Percentiles rank a stretch among this genome's conserved stretches.
phyloP scores from a whole-genome alignment of 23 red algal species.

The Gracilariopsis chorda region DNA sequence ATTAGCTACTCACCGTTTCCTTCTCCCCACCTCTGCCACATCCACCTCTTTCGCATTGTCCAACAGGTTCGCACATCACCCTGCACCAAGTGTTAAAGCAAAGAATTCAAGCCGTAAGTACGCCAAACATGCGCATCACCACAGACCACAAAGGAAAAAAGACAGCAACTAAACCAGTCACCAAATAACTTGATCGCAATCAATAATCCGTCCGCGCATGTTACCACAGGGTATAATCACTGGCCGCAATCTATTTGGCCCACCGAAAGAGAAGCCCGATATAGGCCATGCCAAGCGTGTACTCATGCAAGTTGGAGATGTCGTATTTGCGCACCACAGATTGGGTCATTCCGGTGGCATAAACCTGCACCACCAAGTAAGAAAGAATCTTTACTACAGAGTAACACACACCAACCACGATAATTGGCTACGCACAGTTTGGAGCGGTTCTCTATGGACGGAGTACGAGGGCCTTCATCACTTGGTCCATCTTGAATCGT shows the following conservation, averaged over 20 bases:
- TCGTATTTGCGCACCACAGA: conserved; percentile 35
- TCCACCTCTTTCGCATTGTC: no score
- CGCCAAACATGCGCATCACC: no score
- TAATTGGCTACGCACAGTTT: not conserved
- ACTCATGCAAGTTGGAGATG: conserved; percentile 29
- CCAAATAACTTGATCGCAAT: no score
- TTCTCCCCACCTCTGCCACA: not conserved
- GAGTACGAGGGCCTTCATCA: not conserved
- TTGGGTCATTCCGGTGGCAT: conserved; percentile 34
- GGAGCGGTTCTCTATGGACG: conserved; percentile 2
- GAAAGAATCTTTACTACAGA: conserved; percentile 53
- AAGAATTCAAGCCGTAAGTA: conserved; percentile 3
- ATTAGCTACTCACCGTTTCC: not conserved
- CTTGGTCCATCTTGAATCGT: not conserved
- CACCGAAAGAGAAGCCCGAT: not conserved
- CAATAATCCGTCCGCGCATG: not conserved
- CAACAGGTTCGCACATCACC: not conserved
- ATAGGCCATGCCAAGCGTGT: conserved; percentile 29
- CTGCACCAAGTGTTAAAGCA: not conserved
- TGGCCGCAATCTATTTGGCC: not conserved
- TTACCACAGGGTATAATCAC: conserved; percentile 1
- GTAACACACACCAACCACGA: not conserved
- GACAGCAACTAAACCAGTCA: no score
- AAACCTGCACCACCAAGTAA: conserved; percentile 1
- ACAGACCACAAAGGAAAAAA: no score